Conservation (phyloP, 1,284 basidiomycete genomes). For the Naganishia cerealis region DNA sequence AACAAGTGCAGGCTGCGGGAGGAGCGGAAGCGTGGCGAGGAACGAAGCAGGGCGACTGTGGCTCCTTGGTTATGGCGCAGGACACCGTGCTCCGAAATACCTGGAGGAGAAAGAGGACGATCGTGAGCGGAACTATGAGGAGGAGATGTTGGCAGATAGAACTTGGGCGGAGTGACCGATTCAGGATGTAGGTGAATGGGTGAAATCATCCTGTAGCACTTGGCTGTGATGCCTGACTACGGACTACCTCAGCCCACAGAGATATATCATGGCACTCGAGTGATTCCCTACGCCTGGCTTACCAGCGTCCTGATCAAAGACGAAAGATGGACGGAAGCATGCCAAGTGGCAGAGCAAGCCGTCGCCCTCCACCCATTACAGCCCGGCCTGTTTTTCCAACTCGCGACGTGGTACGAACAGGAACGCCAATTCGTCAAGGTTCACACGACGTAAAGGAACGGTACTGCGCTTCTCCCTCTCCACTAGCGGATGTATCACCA, state of each 20-base stretch:
- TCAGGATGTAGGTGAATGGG: too few species aligned
- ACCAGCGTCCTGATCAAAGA: neutral
- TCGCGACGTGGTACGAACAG: conserved; percentile 1
- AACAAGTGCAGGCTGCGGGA: too few species aligned
- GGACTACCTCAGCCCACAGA: neutral
- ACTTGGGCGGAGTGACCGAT: too few species aligned
- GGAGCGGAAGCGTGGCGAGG: too few species aligned
- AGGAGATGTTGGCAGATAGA: too few species aligned
- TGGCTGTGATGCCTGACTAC: too few species aligned
- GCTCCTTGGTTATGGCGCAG: too few species aligned
- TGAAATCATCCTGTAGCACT: too few species aligned
- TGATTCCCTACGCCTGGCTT: neutral
- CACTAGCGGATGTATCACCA: neutral
- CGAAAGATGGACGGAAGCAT: neutral
- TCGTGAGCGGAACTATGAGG: too few species aligned
- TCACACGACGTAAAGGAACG: neutral
- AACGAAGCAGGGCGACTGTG: too few species aligned
- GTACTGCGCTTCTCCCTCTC: neutral
- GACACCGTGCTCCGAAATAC: too few species aligned
- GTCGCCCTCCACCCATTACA: neutral
- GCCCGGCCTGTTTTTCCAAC: neutral
- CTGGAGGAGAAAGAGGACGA: too few species aligned
- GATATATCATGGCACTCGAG: neutral
- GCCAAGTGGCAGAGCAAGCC: neutral
- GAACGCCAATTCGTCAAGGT: neutral